Evolutionary conservation across 192 early-diverging fungal species (phyloP).

Genomic region (Umbelopsis sp.): DNA sequence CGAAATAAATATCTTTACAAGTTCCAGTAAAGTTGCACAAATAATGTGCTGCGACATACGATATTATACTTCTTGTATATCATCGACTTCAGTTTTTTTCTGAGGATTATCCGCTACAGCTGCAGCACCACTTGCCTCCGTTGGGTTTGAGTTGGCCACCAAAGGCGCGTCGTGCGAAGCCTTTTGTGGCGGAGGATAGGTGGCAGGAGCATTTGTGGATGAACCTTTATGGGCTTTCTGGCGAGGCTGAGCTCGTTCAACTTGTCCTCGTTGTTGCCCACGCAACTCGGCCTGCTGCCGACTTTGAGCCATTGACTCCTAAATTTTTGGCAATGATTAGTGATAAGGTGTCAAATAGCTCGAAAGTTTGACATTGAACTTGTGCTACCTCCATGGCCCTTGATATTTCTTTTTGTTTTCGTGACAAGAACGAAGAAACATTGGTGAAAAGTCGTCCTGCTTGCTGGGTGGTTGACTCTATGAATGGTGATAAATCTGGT

Average conservation of each 20-base stretch:
- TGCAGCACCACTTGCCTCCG: too few species aligned
- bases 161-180: not conserved
- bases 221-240: not conserved
- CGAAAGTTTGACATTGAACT: not conserved
- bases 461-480: conserved; percentile 43
- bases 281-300: not conserved
- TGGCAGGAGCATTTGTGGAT: not conserved
- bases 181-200: conserved; percentile 20
- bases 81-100: too few species aligned
- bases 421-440: conserved; percentile 49
- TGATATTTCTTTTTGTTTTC: conserved; percentile 49
- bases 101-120: too few species aligned
- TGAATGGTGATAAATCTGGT: not conserved
- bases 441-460: conserved; percentile 52
- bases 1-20: too few species aligned
- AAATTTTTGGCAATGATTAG: not conserved
- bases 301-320: conserved; percentile 17
- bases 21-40: too few species aligned
- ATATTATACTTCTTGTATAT: too few species aligned
- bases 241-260: not conserved
- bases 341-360: not conserved
- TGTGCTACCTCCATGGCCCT: conserved; percentile 44
- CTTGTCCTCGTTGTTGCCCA: not conserved
- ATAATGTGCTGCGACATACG: too few species aligned
- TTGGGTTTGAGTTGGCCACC: too few species aligned